A percentile compares a stretch with the other conserved stretches of the same genome.
Evolutionary conservation across 164 flowering plant genomes (phyloP).

Genomic region (Sedum album): DNA sequence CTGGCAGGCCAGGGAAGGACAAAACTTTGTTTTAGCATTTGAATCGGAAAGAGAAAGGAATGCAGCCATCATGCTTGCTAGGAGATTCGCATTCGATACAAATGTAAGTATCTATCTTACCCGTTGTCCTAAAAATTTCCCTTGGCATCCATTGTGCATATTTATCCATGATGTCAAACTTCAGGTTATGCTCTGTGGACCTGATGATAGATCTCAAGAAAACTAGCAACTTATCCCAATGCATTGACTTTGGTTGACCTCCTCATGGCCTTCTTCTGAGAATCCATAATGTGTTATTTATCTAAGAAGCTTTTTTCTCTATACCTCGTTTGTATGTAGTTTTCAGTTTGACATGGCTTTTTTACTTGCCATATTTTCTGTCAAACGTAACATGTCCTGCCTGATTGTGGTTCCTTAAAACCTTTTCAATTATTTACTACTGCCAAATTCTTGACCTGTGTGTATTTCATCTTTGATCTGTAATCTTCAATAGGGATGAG

Average conservation of each 20-base stretch:
- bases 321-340: constrained; percentile 4
- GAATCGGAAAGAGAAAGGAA: constrained; percentile 89
- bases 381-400: too few relatives aligned
- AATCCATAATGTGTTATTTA: neutral
- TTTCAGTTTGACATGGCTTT: neutral
- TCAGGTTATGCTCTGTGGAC: constrained; percentile 79
- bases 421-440: too few relatives aligned
- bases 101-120: constrained; percentile 46
- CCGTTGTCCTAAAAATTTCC: neutral
- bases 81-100: constrained; percentile 82
- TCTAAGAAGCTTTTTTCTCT: neutral
- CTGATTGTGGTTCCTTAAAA: too few relatives aligned
- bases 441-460: too few relatives aligned
- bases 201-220: constrained; percentile 51
- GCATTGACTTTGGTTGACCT: neutral
- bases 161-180: constrained; percentile 1
- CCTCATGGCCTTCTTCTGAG: neutral
- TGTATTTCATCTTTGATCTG: too few relatives aligned
- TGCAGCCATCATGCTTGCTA: constrained; percentile 82
- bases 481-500: too few relatives aligned
- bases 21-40: constrained; percentile 73
- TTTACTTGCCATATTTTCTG: neutral
- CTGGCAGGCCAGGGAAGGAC: constrained; percentile 81
- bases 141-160: neutral
- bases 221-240: constrained; percentile 16